Base-by-base conservation (phyloP, 768 basidiomycete species). In the Xerocomellus intermedius region DNA sequence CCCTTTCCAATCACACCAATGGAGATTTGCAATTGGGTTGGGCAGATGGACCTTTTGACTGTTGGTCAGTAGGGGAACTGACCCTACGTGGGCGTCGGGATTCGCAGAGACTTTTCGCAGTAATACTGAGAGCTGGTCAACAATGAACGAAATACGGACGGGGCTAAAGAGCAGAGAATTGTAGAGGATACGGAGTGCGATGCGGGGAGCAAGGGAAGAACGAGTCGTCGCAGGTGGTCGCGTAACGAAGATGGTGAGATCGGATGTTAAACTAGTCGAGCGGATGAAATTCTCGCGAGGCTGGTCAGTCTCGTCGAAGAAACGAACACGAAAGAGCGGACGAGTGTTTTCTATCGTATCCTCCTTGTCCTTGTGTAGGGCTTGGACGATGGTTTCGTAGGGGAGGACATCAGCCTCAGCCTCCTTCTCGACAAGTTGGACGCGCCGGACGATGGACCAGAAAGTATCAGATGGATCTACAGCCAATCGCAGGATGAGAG, bases 1-100 rank as follows among this genome's bases (percentile, higher is more conserved):
- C 32, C 96, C 97, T 69, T 94, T 93, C 84, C 88, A 99, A 48
- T 88, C 95, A 71, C 93, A 96, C 96, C 97, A 99, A 63, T 97
- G 83, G 35, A 99, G 81, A 69, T 98, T 88, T 16, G 84, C 87
- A 12, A 82, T 84, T 3, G 96, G 94, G 65, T 89, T 80, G 1
- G 97, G 97, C 5, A 99, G 79, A 45, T 78, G 78, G 13, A 72
- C 75, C 50, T 78, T 79, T 72, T 98, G 93, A 13, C 74, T 69
- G 4, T 85, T 76, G 0, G 92, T 94, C 46, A 94, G 73, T 13
- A 98, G 73, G 1, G 93, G 86, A 13, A 96, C 83, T 2, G 87
- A 83, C 6, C 94, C 93, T 28, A 96, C 80, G 0, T 84, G 77
- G 1, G 82, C 78, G 4, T 86, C 69, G 0, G 91, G 89, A 63